A percentile compares a stretch with the other conserved stretches of the same genome.
Evolutionary conservation across 768 basidiomycete genomes (phyloP).

Genomic region (Suillus tomentosus): DNA sequence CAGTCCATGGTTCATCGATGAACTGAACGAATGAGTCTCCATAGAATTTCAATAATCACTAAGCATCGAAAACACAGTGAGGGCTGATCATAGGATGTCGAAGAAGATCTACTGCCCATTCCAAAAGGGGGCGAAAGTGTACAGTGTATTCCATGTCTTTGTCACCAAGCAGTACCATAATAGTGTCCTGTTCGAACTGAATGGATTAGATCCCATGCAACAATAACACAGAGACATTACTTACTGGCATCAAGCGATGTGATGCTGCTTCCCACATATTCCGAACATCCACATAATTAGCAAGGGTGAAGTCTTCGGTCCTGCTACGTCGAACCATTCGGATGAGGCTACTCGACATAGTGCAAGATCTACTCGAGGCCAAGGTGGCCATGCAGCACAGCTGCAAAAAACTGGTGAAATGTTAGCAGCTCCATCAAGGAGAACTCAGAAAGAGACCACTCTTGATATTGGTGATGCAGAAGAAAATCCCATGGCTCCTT

Average conservation of each 20-base stretch:
- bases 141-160: neutral
- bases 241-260: slow-evolving; percentile 14
- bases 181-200: slow-evolving; percentile 19
- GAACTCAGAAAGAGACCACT: neutral
- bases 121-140: slow-evolving; percentile 27
- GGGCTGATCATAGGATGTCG: slow-evolving; percentile 24
- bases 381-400: neutral
- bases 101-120: slow-evolving; percentile 33
- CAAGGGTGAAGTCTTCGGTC: slow-evolving; percentile 19
- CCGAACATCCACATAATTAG: slow-evolving; percentile 20
- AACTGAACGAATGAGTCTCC: slow-evolving; percentile 30
- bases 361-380: neutral
- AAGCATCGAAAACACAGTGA: slow-evolving; percentile 35
- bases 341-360: neutral
- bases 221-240: neutral
- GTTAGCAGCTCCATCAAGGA: neutral
- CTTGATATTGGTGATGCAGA: neutral
- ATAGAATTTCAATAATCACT: slow-evolving; percentile 30
- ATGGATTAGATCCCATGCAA: neutral
- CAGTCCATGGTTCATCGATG: slow-evolving; percentile 41
- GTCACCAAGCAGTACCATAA: slow-evolving; percentile 16
- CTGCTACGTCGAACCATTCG: slow-evolving; percentile 16
- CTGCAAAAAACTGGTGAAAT: neutral
- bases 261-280: slow-evolving; percentile 23
- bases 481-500: neutral